A percentile compares a stretch with the other conserved stretches of the same genome.
These are phyloP conservation scores for Dendryphion nanum DNA, from an alignment of 2,329 filamentous ascomycete genomes.

Conservation along the genomic window DNA sequence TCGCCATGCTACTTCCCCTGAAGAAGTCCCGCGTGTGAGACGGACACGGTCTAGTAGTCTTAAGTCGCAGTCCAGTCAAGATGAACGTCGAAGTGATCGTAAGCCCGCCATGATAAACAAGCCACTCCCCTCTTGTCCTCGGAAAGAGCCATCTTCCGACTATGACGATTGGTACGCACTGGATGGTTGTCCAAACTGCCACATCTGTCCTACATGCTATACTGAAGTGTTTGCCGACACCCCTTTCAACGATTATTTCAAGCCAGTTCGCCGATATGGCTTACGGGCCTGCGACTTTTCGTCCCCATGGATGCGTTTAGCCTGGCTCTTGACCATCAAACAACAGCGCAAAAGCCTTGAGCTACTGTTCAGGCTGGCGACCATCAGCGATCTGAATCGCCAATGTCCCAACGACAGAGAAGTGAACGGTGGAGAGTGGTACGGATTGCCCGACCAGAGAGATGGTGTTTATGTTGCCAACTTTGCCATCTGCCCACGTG, in stretches of 20 bases:
- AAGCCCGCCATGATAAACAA: conserved; percentile 13
- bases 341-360: conserved; percentile 64
- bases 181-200: conserved; percentile 66
- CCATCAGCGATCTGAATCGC: conserved; percentile 56
- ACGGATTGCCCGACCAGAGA: conserved; percentile 68
- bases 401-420: conserved; percentile 59
- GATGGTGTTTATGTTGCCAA: conserved; percentile 63
- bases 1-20: conserved; percentile 13
- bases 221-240: conserved; percentile 66
- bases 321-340: conserved; percentile 77
- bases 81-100: conserved; percentile 20
- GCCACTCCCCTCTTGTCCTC: conserved; percentile 61
- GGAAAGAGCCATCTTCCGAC: conserved; percentile 60
- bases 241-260: conserved; percentile 66
- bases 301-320: conserved; percentile 77
- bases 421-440: conserved; percentile 64
- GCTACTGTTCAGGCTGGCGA: conserved; percentile 68
- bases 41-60: conserved; percentile 25
- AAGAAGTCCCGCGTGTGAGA: conserved; percentile 20
- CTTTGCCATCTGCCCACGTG: conserved; percentile 74
- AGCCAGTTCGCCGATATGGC: conserved; percentile 58
- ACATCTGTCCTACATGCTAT: conserved; percentile 82
- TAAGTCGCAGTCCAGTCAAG: conserved; percentile 23
- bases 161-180: conserved; percentile 81
- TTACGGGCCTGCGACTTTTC: conserved; percentile 76